These are phyloP conservation scores for Spathaspora boniae DNA, from an alignment of 805 yeast genomes.

Conservation along the genomic window DNA sequence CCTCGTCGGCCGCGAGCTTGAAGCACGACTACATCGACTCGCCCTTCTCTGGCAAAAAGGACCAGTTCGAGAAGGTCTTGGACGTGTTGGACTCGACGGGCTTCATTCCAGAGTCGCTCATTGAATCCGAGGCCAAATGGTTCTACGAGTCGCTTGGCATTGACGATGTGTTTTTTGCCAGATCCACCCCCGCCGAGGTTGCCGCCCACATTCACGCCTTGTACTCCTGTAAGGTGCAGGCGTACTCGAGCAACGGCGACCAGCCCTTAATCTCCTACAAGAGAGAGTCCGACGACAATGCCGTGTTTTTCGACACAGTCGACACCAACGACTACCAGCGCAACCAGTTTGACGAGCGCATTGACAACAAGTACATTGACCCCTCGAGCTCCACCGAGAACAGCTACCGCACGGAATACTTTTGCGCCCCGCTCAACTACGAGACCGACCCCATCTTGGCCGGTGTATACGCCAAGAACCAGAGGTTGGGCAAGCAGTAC, in stretches of 20 bases:
- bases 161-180: constrained; percentile 87
- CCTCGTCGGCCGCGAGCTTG: constrained; percentile 27
- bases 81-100: constrained; percentile 80
- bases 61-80: constrained; percentile 77
- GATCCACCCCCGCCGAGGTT: constrained; percentile 75
- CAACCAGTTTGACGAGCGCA: constrained; percentile 61
- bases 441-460: constrained; percentile 43
- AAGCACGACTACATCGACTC: constrained; percentile 67
- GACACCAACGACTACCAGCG: constrained; percentile 26
- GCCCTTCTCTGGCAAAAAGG: constrained; percentile 75
- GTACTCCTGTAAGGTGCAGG: constrained; percentile 90
- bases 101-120: constrained; percentile 81
- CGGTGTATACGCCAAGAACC: constrained; percentile 34
- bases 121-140: constrained; percentile 86
- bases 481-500: constrained; percentile 40
- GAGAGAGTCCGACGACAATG: constrained; percentile 79
- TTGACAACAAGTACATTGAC: constrained; percentile 81
- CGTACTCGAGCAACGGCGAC: constrained; percentile 38
- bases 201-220: constrained; percentile 83
- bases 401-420: constrained; percentile 70
- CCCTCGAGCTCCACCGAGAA: constrained; percentile 36
- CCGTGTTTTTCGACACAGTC: constrained; percentile 81
- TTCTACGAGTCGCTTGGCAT: constrained; percentile 85
- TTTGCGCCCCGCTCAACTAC: constrained; percentile 59
- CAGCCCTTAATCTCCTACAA: constrained; percentile 71